Conservation (phyloP, 257 asterid genomes). For the Scutellaria minor region DNA sequence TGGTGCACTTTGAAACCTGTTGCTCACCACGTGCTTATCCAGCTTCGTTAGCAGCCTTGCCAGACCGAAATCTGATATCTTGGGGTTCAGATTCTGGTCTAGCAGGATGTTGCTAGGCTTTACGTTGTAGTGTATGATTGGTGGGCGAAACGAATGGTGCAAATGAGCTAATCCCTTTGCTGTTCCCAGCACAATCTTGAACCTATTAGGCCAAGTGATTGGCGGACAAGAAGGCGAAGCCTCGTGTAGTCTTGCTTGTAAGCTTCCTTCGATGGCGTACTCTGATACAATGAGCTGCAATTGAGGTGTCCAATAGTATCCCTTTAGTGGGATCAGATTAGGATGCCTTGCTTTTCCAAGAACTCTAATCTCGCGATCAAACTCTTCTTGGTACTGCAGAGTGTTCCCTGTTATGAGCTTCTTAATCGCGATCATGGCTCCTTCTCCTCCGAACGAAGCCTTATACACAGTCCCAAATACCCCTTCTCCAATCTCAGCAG, state of each 20-base stretch:
- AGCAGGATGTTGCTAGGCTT: conserved; percentile 86
- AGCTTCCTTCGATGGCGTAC: conserved; percentile 62
- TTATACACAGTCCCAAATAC: conserved; percentile 82
- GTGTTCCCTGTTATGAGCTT: conserved; percentile 65
- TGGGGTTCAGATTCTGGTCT: conserved; percentile 69
- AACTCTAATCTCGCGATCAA: conserved; percentile 74
- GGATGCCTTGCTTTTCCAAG: conserved; percentile 83
- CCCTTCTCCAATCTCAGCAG: conserved; percentile 80
- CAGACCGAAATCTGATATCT: conserved; percentile 77
- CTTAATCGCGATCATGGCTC: conserved; percentile 63
- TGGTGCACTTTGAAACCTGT: conserved; percentile 70
- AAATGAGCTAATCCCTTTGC: conserved; percentile 88
- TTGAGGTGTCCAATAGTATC: conserved; percentile 94
- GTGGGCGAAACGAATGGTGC: conserved; percentile 81
- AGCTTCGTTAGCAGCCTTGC: conserved; percentile 68
- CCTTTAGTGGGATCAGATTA: conserved; percentile 65
- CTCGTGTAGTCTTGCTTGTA: conserved; percentile 67
- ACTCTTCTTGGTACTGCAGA: conserved; percentile 74
- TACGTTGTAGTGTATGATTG: conserved; percentile 81
- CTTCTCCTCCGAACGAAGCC: conserved; percentile 59
- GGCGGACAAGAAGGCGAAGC: conserved; percentile 44
- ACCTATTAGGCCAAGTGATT: conserved; percentile 69
- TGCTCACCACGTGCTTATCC: conserved; percentile 65
- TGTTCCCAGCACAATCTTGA: conserved; percentile 70
- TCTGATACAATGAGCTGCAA: conserved; percentile 81